Percentiles rank a stretch among this genome's conserved stretches.
Conservation (phyloP, 305 asterid species). For the Fraxinus baroniana region DNA sequence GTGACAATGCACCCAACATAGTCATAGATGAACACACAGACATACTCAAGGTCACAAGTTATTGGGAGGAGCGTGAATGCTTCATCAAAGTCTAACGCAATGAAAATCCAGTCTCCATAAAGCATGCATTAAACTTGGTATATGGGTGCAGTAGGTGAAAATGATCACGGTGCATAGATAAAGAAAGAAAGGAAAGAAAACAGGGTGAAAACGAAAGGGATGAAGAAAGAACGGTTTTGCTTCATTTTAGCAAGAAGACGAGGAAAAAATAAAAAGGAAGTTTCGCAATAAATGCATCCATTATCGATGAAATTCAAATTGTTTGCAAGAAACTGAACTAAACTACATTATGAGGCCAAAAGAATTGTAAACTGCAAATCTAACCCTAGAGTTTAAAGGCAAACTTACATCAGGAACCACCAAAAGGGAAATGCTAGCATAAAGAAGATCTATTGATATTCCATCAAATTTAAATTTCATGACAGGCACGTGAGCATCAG, state of each 20-base stretch:
- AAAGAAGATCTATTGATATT: conserved; percentile 88
- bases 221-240: neutral
- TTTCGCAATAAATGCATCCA: neutral
- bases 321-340: neutral
- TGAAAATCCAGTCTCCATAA: neutral
- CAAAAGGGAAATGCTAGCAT: conserved; percentile 78
- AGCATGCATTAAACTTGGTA: neutral
- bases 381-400: neutral
- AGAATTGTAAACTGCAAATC: neutral
- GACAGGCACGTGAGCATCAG: conserved; percentile 97
- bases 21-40: neutral
- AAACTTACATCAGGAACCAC: conserved; percentile 87
- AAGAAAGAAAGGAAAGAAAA: neutral
- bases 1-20: neutral
- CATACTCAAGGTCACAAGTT: neutral
- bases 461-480: conserved; percentile 96
- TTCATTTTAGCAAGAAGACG: neutral
- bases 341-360: neutral
- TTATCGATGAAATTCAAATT: neutral
- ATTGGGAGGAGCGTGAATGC: neutral
- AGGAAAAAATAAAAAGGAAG: neutral
- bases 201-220: neutral
- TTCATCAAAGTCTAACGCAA: neutral
- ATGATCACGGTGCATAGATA: neutral
- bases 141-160: neutral